Conservation (phyloP, 306 rosid genomes). For the Vachellia collinsii region DNA sequence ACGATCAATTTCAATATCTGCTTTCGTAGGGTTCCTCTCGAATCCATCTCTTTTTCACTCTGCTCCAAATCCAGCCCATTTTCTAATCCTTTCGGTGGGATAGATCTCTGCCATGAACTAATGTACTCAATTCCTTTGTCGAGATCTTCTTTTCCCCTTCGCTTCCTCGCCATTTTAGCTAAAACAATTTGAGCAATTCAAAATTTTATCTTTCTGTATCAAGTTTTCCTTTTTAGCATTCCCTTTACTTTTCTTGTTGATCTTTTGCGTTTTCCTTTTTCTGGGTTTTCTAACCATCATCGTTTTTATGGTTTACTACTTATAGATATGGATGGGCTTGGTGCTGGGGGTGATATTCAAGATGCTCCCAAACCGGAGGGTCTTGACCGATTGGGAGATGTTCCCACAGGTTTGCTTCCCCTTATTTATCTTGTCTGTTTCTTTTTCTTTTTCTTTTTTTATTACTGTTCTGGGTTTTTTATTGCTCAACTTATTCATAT, state of each 20-base stretch:
- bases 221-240: constrained; percentile 31
- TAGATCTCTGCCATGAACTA: constrained; percentile 34
- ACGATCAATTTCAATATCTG: constrained; percentile 48
- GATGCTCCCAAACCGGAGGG: constrained; percentile 59
- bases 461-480: constrained; percentile 18
- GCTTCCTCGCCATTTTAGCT: constrained; percentile 33
- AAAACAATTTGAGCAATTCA: constrained; percentile 42
- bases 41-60: constrained; percentile 30
- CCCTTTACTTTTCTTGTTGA: constrained; percentile 37
- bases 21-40: constrained; percentile 62
- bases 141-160: constrained; percentile 47
- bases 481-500: constrained; percentile 25
- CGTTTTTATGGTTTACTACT: constrained; percentile 37
- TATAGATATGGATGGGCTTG: constrained; percentile 77
- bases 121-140: constrained; percentile 41
- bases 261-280: constrained; percentile 31
- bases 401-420: constrained; percentile 67
- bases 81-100: constrained; percentile 14
- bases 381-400: constrained; percentile 60
- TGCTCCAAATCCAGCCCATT: constrained; percentile 48
- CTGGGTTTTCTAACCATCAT: constrained; percentile 30
- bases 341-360: constrained; percentile 64
- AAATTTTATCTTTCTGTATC: constrained; percentile 30
- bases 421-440: neutral
- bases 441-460: neutral